phyloP scores from a whole-genome alignment of 176 grass and related monocot genomes.

The Poa pratensis region DNA sequence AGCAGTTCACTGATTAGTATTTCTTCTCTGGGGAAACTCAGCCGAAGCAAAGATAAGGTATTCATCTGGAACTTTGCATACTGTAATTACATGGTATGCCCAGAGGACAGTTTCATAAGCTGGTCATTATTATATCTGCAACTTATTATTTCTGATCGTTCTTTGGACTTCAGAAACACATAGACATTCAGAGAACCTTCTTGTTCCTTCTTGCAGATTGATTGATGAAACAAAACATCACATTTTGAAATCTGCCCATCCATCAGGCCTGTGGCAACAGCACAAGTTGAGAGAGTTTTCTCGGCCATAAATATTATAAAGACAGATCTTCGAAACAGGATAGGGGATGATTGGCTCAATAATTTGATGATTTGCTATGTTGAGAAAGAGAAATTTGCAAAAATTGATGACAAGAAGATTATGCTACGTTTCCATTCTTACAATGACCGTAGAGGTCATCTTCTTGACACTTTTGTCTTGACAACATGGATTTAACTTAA shows the following conservation, averaged over 20 bases:
- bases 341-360: too few relatives aligned
- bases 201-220: conserved; percentile 64
- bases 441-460: too few relatives aligned
- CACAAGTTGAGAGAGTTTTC: too few relatives aligned
- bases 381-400: too few relatives aligned
- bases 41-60: conserved; percentile 86
- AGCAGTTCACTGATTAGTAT: conserved; percentile 89
- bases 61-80: conserved; percentile 22
- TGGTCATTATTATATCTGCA: neutral
- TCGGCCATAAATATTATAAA: too few relatives aligned
- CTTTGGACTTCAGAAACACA: neutral
- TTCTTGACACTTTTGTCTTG: too few relatives aligned
- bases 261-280: too few relatives aligned
- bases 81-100: neutral
- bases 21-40: conserved; percentile 98
- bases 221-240: conserved; percentile 90
- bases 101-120: neutral
- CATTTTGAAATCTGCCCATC: conserved; percentile 87
- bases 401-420: too few relatives aligned
- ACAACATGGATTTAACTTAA: too few relatives aligned
- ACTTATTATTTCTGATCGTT: neutral
- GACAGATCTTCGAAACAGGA: too few relatives aligned
- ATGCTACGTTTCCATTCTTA: too few relatives aligned
- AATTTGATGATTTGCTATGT: too few relatives aligned
- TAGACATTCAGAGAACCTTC: conserved; percentile 4